Percentiles rank a stretch among this genome's conserved stretches.
Evolutionary conservation across 1,139 yeast species (phyloP).

Genomic region (Debaryomyces fabryi): DNA sequence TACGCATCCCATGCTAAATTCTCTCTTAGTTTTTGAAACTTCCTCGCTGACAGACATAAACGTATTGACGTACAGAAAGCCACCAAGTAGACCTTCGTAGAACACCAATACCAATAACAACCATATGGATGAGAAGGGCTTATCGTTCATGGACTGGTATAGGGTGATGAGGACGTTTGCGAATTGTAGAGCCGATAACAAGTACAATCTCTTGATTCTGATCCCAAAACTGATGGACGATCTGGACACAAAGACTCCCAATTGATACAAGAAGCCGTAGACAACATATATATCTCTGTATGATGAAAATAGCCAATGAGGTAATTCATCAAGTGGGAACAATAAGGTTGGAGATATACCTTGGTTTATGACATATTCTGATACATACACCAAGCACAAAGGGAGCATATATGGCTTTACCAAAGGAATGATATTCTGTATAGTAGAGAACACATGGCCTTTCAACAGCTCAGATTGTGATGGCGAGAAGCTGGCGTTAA

Average conservation of each 20-base stretch:
- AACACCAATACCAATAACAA: constrained; percentile 62
- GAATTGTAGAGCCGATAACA: constrained; percentile 69
- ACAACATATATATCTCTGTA: constrained; percentile 90
- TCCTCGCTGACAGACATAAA: constrained; percentile 76
- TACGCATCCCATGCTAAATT: constrained; percentile 91
- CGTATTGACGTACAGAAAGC: constrained; percentile 87
- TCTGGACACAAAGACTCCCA: constrained; percentile 90
- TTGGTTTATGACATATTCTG: constrained; percentile 89
- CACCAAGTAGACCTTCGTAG: constrained; percentile 90
- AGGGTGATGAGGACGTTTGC: constrained; percentile 62
- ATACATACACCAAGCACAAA: constrained; percentile 74
- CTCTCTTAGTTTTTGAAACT: constrained; percentile 58
- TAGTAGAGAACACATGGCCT: constrained; percentile 30
- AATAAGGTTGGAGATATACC: constrained; percentile 87
- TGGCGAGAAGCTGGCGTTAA: neutral
- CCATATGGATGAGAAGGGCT: constrained; percentile 62
- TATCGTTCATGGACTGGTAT: constrained; percentile 62
- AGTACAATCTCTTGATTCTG: constrained; percentile 59
- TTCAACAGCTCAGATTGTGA: constrained; percentile 11
- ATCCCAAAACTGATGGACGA: constrained; percentile 72
- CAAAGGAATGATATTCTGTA: constrained; percentile 50
- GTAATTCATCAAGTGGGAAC: constrained; percentile 71
- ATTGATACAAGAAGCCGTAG: constrained; percentile 88
- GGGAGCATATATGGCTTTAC: constrained; percentile 81
- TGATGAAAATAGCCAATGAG: constrained; percentile 56